phyloP scores from a whole-genome alignment of 2,329 filamentous ascomycete species.

The Aspergillus sergii region DNA sequence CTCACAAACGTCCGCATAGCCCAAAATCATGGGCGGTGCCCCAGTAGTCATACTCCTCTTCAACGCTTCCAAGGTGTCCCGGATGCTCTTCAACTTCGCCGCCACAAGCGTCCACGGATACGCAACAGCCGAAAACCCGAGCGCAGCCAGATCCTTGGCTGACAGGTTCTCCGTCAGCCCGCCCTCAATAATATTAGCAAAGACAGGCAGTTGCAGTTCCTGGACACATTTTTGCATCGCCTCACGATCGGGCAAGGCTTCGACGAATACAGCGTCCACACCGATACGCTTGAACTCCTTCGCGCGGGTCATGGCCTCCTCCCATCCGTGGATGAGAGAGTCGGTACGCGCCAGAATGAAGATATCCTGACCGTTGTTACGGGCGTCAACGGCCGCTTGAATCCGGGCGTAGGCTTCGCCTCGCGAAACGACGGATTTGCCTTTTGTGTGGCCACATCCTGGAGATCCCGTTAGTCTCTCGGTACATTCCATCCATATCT shows the following conservation, averaged over 20 bases:
- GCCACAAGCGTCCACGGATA: slow-evolving; percentile 52
- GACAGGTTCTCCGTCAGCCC: slow-evolving; percentile 47
- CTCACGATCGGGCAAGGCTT: slow-evolving; percentile 49
- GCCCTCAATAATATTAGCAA: slow-evolving; percentile 51
- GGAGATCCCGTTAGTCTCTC: too few species aligned
- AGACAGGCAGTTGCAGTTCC: slow-evolving; percentile 43
- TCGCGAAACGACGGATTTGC: slow-evolving; percentile 49
- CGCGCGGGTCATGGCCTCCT: slow-evolving; percentile 48
- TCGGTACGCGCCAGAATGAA: slow-evolving; percentile 52
- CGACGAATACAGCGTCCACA: slow-evolving; percentile 50
- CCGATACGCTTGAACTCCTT: slow-evolving; percentile 48
- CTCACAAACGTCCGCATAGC: slow-evolving; percentile 49
- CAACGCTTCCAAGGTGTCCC: slow-evolving; percentile 35
- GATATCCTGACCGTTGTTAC: slow-evolving; percentile 50
- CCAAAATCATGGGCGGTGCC: slow-evolving; percentile 47
- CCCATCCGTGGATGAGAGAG: slow-evolving; percentile 41
- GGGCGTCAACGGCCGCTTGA: slow-evolving; percentile 50
- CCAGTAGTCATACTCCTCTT: slow-evolving; percentile 49
- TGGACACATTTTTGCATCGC: slow-evolving; percentile 44
- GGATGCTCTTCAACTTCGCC: slow-evolving; percentile 46
- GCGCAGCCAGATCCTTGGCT: slow-evolving; percentile 39
- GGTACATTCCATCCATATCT: too few species aligned
- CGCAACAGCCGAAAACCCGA: slow-evolving; percentile 47
- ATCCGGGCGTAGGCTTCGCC: slow-evolving; percentile 51
- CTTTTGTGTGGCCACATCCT: slow-evolving; percentile 52